These are phyloP conservation scores for Chlorella sp. DNA, from an alignment of 139 green algal species.

Conservation along the genomic window DNA sequence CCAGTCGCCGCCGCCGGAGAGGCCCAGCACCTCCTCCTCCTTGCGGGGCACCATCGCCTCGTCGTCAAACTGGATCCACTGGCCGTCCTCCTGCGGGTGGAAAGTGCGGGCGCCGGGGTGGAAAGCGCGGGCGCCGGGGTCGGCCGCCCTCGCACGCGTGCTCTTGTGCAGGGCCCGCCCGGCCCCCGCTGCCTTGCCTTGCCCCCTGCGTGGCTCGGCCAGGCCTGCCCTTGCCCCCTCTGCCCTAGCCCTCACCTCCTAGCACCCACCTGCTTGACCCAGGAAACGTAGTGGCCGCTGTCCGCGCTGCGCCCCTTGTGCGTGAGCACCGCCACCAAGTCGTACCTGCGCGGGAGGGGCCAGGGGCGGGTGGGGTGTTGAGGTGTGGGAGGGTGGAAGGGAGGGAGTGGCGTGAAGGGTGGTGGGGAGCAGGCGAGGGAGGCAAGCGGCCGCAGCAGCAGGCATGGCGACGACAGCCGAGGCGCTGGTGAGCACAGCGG, in stretches of 20 bases:
- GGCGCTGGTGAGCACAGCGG: no score
- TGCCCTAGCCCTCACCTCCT: no score
- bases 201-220: no score
- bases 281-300: conserved; percentile 95
- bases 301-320: conserved; percentile 98
- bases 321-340: conserved; percentile 91
- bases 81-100: conserved; percentile 66
- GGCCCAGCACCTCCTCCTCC: conserved; percentile 89
- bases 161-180: no score
- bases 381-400: not conserved
- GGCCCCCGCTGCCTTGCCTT: no score
- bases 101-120: not conserved
- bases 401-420: not conserved
- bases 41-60: conserved; percentile 76
- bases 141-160: no score
- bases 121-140: not conserved
- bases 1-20: conserved; percentile 93
- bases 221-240: no score
- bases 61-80: conserved; percentile 98
- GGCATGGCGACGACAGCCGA: no score
- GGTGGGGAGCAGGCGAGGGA: not conserved
- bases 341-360: conserved; percentile 83
- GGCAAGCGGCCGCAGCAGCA: no score
- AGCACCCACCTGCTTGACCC: conserved; percentile 74
- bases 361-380: not conserved